Base-by-base conservation (phyloP, 257 asterid species). In the Asclepias syriaca region DNA sequence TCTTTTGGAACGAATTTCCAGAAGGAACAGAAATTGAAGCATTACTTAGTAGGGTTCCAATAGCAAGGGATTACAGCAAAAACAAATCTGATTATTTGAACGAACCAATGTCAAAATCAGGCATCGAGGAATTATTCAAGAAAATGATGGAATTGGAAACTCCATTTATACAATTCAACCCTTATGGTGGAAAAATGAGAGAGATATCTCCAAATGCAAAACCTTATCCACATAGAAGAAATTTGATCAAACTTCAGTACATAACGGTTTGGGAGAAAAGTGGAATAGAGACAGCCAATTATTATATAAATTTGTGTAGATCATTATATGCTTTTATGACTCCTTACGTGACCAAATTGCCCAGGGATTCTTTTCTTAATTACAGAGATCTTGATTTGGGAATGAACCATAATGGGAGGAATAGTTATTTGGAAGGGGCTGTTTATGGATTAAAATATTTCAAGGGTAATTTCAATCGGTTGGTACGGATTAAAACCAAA, bases 381-480 rank as follows among this genome's bases (percentile, higher is more conserved):
- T 77, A 77, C 69, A 72, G 74, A 43, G 81, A 77, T 72, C 55
- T 77, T 21, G 81, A 77, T 8, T 37, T 72, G 8, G 81, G 81
- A 0, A 40, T 53, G 14, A 77, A 68, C 49, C n/a, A 43, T 43
- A 0, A 43, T 43, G 48, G 48, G 1, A 8, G 48, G 48, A 43
- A 43, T 9, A 43, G 48, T 43, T 43, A 43, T 1, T 43, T 1
- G 12, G 48, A 43, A 43, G 48, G 48, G 48, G 10, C 48, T 43
- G 48, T 43, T 43, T 43, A 43, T 43, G 48, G 48, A 0, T 43
- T 43, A 8, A 43, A 43, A 43, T 43, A 43, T 43, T 43, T 43
- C 48, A 43, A 43, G 48, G 48, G 48, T 43, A 43, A 43, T 9
- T 43, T 43, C 48, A 43, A 43, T 43, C 48, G 48, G 48, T 43